Percentiles rank a stretch among this genome's conserved stretches.
phyloP scores from a whole-genome alignment of 228 moss, liverwort and hornwort genomes.

The Sphagnum fallax region DNA sequence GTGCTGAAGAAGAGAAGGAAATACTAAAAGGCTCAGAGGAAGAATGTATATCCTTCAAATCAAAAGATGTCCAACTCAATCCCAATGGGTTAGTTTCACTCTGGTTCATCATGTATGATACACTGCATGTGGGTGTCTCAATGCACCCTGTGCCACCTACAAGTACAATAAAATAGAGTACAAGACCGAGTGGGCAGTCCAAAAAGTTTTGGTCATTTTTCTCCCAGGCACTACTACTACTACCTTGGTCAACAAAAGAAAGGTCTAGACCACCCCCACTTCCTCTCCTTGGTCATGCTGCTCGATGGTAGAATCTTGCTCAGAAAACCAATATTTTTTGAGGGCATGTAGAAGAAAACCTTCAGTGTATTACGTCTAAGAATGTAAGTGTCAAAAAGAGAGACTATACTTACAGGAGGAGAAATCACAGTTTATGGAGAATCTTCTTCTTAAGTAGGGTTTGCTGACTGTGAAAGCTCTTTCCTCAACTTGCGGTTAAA shows the following conservation, averaged over 20 bases:
- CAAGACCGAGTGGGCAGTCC: not conserved
- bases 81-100: not conserved
- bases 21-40: too few relatives aligned
- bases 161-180: not conserved
- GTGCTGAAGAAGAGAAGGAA: too few relatives aligned
- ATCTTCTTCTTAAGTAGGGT: constrained; percentile 22
- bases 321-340: not conserved
- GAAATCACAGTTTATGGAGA: not conserved
- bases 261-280: not conserved
- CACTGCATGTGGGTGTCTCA: constrained; percentile 4
- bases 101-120: constrained; percentile 1
- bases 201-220: not conserved
- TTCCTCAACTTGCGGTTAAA: constrained; percentile 60
- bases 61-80: too few relatives aligned
- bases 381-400: not conserved
- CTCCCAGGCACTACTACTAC: not conserved
- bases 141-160: not conserved
- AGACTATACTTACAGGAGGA: not conserved
- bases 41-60: too few relatives aligned
- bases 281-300: not conserved
- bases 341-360: not conserved
- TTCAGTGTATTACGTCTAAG: not conserved
- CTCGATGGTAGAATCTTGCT: not conserved
- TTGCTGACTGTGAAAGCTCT: constrained; percentile 47
- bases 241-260: not conserved